Evolutionary conservation across 352 stramenopile species (phyloP).

Genomic region (Phytophthora multivora): DNA sequence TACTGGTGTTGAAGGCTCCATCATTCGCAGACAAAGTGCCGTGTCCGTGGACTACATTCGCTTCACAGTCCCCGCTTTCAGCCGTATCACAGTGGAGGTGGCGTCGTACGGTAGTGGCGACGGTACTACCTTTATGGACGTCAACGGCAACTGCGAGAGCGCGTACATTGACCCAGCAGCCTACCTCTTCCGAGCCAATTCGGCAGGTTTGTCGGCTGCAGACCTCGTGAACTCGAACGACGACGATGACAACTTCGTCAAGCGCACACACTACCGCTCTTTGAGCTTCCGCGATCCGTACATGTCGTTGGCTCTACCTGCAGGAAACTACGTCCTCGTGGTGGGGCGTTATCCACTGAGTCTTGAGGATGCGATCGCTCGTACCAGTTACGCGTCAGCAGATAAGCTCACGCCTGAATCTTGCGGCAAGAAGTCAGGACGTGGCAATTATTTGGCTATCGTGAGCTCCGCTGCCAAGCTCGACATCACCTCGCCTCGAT

Average conservation of each 20-base stretch:
- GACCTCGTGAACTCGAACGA: conserved; percentile 62
- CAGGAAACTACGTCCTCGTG: conserved; percentile 60
- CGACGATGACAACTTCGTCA: conserved; percentile 67
- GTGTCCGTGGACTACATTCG: conserved; percentile 69
- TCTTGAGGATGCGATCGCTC: conserved; percentile 56
- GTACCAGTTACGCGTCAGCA: conserved; percentile 29
- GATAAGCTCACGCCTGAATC: conserved; percentile 57
- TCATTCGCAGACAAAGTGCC: conserved; percentile 39
- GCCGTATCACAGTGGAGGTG: conserved; percentile 63
- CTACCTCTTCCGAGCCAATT: conserved; percentile 60
- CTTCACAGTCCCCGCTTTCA: conserved; percentile 53
- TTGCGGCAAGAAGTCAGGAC: conserved; percentile 40
- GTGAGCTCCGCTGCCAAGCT: conserved; percentile 46
- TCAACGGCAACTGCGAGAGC: conserved; percentile 68
- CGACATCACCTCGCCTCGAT: conserved; percentile 40
- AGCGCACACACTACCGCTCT: conserved; percentile 48
- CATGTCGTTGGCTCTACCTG: conserved; percentile 57
- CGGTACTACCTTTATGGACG: conserved; percentile 46
- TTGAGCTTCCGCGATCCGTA: conserved; percentile 81
- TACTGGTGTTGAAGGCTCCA: conserved; percentile 55
- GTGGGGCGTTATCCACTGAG: conserved; percentile 72
- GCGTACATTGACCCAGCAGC: conserved; percentile 68
- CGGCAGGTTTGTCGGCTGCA: conserved; percentile 29
- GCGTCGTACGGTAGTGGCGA: conserved; percentile 56
- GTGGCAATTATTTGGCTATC: conserved; percentile 63